These are phyloP conservation scores for Paulownia fortunei DNA, from an alignment of 257 asterid genomes.

Conservation along the genomic window DNA sequence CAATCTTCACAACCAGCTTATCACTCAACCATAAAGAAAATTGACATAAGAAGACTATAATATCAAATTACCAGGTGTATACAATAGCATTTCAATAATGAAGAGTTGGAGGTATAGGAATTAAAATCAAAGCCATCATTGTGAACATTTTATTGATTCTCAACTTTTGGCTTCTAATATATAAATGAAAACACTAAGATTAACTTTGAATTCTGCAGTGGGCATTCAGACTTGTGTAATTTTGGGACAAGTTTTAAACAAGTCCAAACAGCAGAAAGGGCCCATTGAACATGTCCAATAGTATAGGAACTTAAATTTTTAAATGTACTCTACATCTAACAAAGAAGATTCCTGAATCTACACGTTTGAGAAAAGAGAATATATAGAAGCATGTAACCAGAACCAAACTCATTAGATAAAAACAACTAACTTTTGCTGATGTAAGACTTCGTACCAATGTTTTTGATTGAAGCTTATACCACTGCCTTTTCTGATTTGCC, in stretches of 20 bases:
- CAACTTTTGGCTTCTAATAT: neutral
- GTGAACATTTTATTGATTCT: neutral
- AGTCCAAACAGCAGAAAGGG: conserved; percentile 8
- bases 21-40: neutral
- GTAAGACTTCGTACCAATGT: conserved; percentile 50
- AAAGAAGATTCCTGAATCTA: neutral
- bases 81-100: neutral
- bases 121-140: conserved; percentile 6
- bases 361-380: neutral
- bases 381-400: neutral
- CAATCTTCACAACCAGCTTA: neutral
- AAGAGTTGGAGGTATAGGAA: neutral
- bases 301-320: neutral
- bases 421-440: neutral
- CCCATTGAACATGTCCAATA: neutral
- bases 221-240: neutral
- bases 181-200: neutral
- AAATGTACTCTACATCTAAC: neutral
- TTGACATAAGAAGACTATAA: neutral
- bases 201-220: neutral
- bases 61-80: neutral
- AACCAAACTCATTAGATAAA: neutral
- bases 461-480: conserved; percentile 67
- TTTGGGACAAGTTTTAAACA: neutral
- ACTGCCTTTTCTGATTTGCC: conserved; percentile 73